Evolutionary conservation across 495 filamentous ascomycete genomes (phyloP).

Genomic region (Hyaloscypha hepaticicola): DNA sequence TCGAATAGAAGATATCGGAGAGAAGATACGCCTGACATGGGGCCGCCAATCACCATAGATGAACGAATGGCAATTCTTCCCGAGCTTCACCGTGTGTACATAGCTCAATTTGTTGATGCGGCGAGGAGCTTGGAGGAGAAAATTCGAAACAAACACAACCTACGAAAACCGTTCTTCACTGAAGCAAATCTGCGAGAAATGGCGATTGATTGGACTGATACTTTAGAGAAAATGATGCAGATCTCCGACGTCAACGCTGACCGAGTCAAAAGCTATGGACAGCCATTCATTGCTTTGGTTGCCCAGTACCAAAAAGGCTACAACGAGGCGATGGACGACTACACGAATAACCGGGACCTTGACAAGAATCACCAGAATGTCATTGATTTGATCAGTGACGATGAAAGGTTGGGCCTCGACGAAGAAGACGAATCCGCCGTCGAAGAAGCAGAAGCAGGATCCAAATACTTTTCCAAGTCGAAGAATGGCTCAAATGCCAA

Average conservation of each 20-base stretch:
- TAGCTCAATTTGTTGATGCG: slow-evolving; percentile 68
- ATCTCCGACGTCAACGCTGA: slow-evolving; percentile 70
- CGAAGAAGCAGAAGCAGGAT: slow-evolving; percentile 8
- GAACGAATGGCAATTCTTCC: slow-evolving; percentile 59
- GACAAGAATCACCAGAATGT: slow-evolving; percentile 62
- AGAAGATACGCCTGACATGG: slow-evolving; percentile 38
- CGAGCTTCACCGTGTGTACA: slow-evolving; percentile 46
- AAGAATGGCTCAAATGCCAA: neutral
- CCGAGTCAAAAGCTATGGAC: slow-evolving; percentile 69
- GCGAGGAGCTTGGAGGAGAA: slow-evolving; percentile 65
- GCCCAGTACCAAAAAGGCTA: slow-evolving; percentile 55
- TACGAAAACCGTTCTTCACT: slow-evolving; percentile 70
- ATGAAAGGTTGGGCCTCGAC: slow-evolving; percentile 47
- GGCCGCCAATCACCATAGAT: slow-evolving; percentile 74
- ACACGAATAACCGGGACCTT: slow-evolving; percentile 15
- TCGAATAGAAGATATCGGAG: slow-evolving; percentile 32
- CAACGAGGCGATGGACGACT: slow-evolving; percentile 48
- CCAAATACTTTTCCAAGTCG: slow-evolving; percentile 15
- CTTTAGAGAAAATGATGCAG: slow-evolving; percentile 54
- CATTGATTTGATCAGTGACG: slow-evolving; percentile 64
- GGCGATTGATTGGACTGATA: slow-evolving; percentile 70
- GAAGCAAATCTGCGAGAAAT: slow-evolving; percentile 80
- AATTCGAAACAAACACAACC: slow-evolving; percentile 59
- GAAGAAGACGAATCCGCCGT: slow-evolving; percentile 8
- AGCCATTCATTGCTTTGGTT: slow-evolving; percentile 63